Percentiles rank a stretch among this genome's conserved stretches.
Evolutionary conservation across 2,329 filamentous ascomycete genomes (phyloP).

Genomic region (Xylaria sp.): DNA sequence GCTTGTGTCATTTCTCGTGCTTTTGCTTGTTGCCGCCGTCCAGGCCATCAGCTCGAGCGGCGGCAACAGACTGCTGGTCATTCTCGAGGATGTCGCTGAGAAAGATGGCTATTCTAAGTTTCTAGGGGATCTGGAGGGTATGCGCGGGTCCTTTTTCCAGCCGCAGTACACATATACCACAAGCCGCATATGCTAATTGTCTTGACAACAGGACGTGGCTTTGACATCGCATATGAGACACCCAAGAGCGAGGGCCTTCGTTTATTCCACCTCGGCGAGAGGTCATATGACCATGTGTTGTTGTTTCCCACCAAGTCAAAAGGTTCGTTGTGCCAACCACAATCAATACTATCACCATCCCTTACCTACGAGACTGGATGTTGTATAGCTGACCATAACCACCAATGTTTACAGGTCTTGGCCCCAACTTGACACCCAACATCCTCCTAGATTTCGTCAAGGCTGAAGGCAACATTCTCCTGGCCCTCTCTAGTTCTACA

Average conservation of each 20-base stretch:
- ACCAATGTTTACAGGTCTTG: constrained; percentile 69
- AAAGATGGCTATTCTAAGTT: constrained; percentile 87
- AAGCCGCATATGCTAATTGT: constrained; percentile 23
- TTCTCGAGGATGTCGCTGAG: constrained; percentile 84
- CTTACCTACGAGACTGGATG: background rate
- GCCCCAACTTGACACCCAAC: constrained; percentile 86
- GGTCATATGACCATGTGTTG: constrained; percentile 89
- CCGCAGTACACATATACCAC: background rate
- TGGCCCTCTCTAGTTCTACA: constrained; percentile 79
- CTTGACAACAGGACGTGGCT: constrained; percentile 75
- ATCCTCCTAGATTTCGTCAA: constrained; percentile 91
- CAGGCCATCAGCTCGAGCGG: constrained; percentile 83
- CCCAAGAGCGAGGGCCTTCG: constrained; percentile 81
- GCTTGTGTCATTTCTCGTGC: constrained; percentile 74
- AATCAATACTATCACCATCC: background rate
- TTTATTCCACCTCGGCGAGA: constrained; percentile 87
- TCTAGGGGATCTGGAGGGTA: constrained; percentile 76
- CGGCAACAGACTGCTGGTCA: constrained; percentile 83
- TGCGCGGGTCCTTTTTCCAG: background rate
- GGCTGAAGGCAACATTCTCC: constrained; percentile 87
- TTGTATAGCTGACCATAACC: constrained; percentile 12
- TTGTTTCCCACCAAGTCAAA: constrained; percentile 91
- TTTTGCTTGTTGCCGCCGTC: constrained; percentile 72
- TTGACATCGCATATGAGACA: constrained; percentile 81
- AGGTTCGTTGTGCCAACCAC: constrained; percentile 62